phyloP scores from a whole-genome alignment of 1,139 yeast species.

The Nadsonia starkeyi-henricii region DNA sequence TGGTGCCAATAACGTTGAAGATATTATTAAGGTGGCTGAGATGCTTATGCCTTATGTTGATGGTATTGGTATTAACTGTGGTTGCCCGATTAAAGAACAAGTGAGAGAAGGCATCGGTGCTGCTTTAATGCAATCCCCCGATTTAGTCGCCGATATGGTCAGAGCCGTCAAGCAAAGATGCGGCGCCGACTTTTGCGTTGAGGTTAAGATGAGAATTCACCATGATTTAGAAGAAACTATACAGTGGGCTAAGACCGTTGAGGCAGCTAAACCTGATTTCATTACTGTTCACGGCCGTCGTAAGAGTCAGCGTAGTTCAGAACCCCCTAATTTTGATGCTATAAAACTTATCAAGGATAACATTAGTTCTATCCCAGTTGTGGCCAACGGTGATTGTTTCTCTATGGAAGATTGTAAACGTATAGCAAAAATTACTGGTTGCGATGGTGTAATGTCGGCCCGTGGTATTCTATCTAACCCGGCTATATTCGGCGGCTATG shows the following conservation, averaged over 20 bases:
- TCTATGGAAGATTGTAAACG: conserved; percentile 43
- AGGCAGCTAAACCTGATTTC: conserved; percentile 82
- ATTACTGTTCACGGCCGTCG: conserved; percentile 92
- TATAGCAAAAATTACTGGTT: conserved; percentile 55
- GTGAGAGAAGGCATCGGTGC: conserved; percentile 95
- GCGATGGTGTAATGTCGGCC: conserved; percentile 92
- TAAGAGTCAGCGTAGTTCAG: conserved; percentile 67
- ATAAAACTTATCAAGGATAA: conserved; percentile 49
- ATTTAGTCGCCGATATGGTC: conserved; percentile 73
- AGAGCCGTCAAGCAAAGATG: conserved; percentile 61
- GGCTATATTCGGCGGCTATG: conserved; percentile 64
- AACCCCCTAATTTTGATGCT: conserved; percentile 73
- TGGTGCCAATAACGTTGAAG: conserved; percentile 81
- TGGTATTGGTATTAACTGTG: conserved; percentile 91
- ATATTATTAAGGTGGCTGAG: conserved; percentile 66
- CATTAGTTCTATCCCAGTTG: conserved; percentile 55
- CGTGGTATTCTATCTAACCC: conserved; percentile 81
- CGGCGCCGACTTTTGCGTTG: conserved; percentile 58
- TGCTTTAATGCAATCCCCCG: conserved; percentile 77
- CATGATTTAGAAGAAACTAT: conserved; percentile 58
- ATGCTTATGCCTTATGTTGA: conserved; percentile 87
- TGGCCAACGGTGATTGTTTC: conserved; percentile 93
- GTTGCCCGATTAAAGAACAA: conserved; percentile 93
- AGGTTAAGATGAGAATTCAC: conserved; percentile 86
- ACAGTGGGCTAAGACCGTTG: conserved; percentile 56